Conservation (phyloP, 2,329 filamentous ascomycete genomes). For the Colletotrichum lini region DNA sequence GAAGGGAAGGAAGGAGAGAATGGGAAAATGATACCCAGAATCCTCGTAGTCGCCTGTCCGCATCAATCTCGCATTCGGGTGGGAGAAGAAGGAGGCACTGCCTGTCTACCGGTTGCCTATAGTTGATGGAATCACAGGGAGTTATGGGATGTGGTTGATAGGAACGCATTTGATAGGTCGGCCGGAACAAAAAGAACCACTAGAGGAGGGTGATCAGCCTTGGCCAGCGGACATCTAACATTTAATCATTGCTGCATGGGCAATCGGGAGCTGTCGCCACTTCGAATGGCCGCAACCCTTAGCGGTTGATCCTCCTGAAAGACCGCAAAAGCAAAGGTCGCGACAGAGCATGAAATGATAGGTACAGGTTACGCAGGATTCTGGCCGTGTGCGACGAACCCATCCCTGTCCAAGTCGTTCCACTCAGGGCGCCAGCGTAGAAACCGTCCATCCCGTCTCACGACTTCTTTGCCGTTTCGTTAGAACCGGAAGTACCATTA, state of each 20-base stretch:
- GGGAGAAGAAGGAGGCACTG: background rate
- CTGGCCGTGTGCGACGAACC: background rate
- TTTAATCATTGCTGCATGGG: constrained; percentile 11
- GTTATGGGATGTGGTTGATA: constrained; percentile 14
- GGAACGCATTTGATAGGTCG: constrained; percentile 22
- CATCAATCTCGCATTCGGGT: background rate
- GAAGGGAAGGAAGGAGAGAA: background rate
- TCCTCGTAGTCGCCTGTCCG: background rate
- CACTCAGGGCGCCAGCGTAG: too few species aligned
- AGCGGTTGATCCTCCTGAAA: background rate
- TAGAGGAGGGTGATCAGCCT: constrained; percentile 5
- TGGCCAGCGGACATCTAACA: constrained; percentile 5
- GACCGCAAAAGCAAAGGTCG: constrained; percentile 1
- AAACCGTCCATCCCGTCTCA: background rate
- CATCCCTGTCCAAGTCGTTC: background rate
- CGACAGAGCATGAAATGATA: background rate
- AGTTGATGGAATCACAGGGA: background rate
- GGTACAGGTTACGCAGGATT: background rate
- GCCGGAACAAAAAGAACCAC: constrained; percentile 12
- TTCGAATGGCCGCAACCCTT: constrained; percentile 1
- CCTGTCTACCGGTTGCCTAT: background rate
- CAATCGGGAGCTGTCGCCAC: constrained; percentile 24
- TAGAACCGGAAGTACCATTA: background rate
- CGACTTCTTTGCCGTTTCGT: constrained; percentile 13
- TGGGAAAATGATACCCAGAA: background rate